phyloP scores from a whole-genome alignment of 2,329 filamentous ascomycete species.

The Leptographium lundbergii region DNA sequence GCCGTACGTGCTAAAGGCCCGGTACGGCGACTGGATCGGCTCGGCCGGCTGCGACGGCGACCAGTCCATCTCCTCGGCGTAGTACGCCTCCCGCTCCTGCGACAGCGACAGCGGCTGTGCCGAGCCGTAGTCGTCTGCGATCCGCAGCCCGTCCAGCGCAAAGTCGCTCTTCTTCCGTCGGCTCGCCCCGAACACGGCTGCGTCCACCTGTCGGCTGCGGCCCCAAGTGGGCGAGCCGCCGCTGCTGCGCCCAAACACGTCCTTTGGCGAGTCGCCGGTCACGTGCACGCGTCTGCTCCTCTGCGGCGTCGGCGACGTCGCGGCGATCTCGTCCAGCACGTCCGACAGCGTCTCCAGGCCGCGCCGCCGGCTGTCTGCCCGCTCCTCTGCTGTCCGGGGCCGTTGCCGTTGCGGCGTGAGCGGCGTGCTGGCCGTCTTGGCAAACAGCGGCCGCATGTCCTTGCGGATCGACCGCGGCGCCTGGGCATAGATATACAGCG shows the following conservation, averaged over 20 bases:
- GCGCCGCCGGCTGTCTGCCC: slow-evolving; percentile 17
- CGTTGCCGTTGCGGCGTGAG: slow-evolving; percentile 10
- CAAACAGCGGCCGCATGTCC: slow-evolving; percentile 46
- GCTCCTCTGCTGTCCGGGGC: slow-evolving; percentile 3
- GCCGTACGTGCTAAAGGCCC: slow-evolving; percentile 38
- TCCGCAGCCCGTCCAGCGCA: not conserved
- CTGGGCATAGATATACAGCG: slow-evolving; percentile 35
- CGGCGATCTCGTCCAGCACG: slow-evolving; percentile 31
- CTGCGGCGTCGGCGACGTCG: slow-evolving; percentile 1
- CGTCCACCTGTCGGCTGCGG: not conserved
- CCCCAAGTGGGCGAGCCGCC: not conserved
- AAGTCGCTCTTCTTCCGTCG: slow-evolving; percentile 5
- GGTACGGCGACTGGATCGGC: slow-evolving; percentile 32
- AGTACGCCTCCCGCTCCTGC: slow-evolving; percentile 11
- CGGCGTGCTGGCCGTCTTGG: slow-evolving; percentile 13
- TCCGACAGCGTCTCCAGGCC: slow-evolving; percentile 28
- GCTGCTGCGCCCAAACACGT: not conserved
- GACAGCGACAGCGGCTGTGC: not conserved
- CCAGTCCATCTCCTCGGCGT: slow-evolving; percentile 61
- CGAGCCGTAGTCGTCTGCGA: not conserved
- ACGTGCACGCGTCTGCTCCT: not conserved
- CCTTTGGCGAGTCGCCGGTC: not conserved
- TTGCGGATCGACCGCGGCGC: slow-evolving; percentile 35
- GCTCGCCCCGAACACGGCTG: not conserved
- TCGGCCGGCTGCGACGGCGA: slow-evolving; percentile 36